A percentile compares a stretch with the other conserved stretches of the same genome.
These are phyloP conservation scores for Orbilia ellipsospora DNA, from an alignment of 2,329 filamentous ascomycete species.

Conservation along the genomic window DNA sequence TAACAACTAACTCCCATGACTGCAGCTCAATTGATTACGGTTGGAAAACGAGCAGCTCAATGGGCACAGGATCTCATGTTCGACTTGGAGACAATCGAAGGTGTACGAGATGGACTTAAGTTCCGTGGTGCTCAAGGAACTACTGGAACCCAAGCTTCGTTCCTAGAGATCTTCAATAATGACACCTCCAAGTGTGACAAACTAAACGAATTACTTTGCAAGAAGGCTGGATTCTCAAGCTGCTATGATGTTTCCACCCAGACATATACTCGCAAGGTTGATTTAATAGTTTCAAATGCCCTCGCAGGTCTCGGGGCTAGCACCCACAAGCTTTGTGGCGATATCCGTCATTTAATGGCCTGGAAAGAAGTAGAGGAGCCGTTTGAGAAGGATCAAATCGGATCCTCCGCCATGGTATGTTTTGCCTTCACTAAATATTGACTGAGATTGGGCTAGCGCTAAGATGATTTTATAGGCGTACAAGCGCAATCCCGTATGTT, in stretches of 20 bases:
- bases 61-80: conserved; percentile 82
- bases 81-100: conserved; percentile 79
- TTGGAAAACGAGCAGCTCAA: conserved; percentile 75
- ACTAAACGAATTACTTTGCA: conserved; percentile 72
- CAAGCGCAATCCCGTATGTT: conserved; percentile 26
- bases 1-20: conserved; percentile 57
- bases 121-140: conserved; percentile 81
- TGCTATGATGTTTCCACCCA: conserved; percentile 76
- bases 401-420: conserved; percentile 69
- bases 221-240: conserved; percentile 73
- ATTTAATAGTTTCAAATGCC: conserved; percentile 83
- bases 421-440: not conserved
- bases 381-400: conserved; percentile 82
- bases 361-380: conserved; percentile 89
- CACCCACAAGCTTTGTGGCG: conserved; percentile 77
- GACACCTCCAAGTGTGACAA: conserved; percentile 67
- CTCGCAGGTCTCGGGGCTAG: conserved; percentile 82
- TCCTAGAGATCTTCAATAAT: conserved; percentile 71
- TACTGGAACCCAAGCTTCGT: conserved; percentile 81
- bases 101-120: conserved; percentile 73
- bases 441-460: not conserved
- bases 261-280: conserved; percentile 83
- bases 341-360: conserved; percentile 78
- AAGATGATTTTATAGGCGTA: conserved; percentile 18
- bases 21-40: conserved; percentile 70